Percentiles rank a stretch among this genome's conserved stretches.
Conservation (phyloP, 805 yeast genomes). For the Priceomyces castillae region DNA sequence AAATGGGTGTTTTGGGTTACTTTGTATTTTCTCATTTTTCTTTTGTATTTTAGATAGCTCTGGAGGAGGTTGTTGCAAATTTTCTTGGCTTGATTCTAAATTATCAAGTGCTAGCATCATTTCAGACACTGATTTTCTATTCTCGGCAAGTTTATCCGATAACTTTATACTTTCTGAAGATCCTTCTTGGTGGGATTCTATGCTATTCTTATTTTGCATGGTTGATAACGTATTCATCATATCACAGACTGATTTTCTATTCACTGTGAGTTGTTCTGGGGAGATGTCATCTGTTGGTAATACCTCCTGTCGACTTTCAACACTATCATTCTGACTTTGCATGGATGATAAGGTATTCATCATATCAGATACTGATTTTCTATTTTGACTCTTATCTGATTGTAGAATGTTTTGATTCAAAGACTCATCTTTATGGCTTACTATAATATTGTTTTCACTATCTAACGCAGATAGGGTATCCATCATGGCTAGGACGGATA, state of each 20-base stretch:
- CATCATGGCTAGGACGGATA: conserved; percentile 31
- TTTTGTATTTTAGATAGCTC: not conserved
- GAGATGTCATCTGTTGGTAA: no score
- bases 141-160: not conserved
- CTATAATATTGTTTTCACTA: conserved; percentile 7
- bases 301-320: no score
- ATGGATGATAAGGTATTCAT: conserved; percentile 25
- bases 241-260: conserved; percentile 28
- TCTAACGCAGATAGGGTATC: conserved; percentile 21
- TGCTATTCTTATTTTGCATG: no score
- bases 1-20: conserved; percentile 2
- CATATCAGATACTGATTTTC: conserved; percentile 32
- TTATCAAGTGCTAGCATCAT: conserved; percentile 30
- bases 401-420: conserved; percentile 7
- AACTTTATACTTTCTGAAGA: not conserved
- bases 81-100: conserved; percentile 12
- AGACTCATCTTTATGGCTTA: conserved; percentile 9
- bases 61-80: conserved; percentile 3
- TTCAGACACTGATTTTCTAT: conserved; percentile 25
- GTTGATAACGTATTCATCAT: conserved; percentile 29
- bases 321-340: no score
- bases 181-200: conserved; percentile 4
- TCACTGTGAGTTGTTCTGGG: no score
- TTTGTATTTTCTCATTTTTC: no score
- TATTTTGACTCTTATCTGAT: conserved; percentile 12